Evolutionary conservation across 23 red algal species (phyloP).

Genomic region (Cyanidiococcus yangmingshanensis): DNA sequence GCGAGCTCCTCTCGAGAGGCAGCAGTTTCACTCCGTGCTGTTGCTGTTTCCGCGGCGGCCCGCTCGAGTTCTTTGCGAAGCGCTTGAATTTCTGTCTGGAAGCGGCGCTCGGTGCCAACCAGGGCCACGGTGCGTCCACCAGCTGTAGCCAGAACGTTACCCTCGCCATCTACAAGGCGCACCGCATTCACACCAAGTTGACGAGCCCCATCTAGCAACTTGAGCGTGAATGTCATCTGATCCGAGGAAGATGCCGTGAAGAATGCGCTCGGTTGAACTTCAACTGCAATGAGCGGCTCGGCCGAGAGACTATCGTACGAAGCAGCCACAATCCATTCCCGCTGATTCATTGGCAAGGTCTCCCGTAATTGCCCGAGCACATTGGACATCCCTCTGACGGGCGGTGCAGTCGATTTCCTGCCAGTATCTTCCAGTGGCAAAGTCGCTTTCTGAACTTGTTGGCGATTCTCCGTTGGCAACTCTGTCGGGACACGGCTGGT

Average conservation of each 20-base stretch:
- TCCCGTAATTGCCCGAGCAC: not conserved
- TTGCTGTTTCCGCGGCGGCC: constrained; percentile 23
- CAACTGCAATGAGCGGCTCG: constrained; percentile 39
- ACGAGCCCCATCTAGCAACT: constrained; percentile 2
- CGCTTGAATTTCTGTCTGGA: constrained; percentile 32
- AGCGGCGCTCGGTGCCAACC: constrained; percentile 32
- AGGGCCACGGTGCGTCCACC: constrained; percentile 29
- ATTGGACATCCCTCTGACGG: constrained; percentile 5
- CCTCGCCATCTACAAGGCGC: constrained; percentile 35
- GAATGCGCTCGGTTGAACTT: constrained; percentile 21
- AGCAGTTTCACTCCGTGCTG: constrained; percentile 21
- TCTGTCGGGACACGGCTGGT: not conserved
- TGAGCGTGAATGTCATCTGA: constrained; percentile 21
- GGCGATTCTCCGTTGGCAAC: not conserved
- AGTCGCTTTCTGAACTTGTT: not conserved
- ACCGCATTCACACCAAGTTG: constrained; percentile 28
- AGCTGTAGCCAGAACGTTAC: constrained; percentile 26
- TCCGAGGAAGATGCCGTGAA: not conserved
- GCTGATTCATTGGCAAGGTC: not conserved
- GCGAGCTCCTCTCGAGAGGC: constrained; percentile 22
- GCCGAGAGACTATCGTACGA: constrained; percentile 41
- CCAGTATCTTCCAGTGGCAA: constrained; percentile 17
- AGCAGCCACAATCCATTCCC: constrained; percentile 17
- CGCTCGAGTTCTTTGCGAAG: constrained; percentile 27
- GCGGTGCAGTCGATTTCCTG: constrained; percentile 13